Conservation (phyloP, 2,329 filamentous ascomycete genomes). For the Colletotrichum lupini region DNA sequence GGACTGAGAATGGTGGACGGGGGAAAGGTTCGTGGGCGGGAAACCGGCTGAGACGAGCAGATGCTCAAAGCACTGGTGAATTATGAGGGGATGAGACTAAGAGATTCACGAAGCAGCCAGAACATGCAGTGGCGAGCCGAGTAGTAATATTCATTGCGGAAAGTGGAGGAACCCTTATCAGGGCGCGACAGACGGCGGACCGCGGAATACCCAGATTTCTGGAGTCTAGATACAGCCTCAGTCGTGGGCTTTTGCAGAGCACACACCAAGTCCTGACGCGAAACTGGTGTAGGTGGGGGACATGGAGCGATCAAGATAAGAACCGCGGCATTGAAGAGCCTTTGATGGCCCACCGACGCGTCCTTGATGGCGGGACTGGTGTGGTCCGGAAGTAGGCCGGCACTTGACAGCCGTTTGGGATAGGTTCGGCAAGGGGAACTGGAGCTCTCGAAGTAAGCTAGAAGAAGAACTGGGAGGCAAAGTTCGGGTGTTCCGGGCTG, state of each 20-base stretch:
- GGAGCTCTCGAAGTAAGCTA: slow-evolving; percentile 29
- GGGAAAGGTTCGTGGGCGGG: background rate
- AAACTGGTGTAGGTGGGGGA: slow-evolving; percentile 28
- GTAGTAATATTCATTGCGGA: slow-evolving; percentile 31
- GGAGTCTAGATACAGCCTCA: slow-evolving; percentile 2
- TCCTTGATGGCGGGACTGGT: slow-evolving; percentile 20
- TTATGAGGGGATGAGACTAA: slow-evolving; percentile 6
- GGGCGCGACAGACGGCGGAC: slow-evolving; percentile 6
- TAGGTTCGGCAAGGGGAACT: slow-evolving; percentile 24
- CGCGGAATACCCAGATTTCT: slow-evolving; percentile 21
- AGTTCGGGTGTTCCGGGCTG: slow-evolving; percentile 19
- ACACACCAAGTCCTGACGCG: slow-evolving; percentile 25
- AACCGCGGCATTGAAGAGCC: slow-evolving; percentile 18
- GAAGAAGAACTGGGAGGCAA: slow-evolving; percentile 23
- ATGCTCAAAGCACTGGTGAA: slow-evolving; percentile 20
- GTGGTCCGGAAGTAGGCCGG: slow-evolving; percentile 33
- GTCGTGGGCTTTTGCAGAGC: slow-evolving; percentile 9
- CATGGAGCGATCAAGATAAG: slow-evolving; percentile 32
- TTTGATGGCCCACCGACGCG: slow-evolving; percentile 26
- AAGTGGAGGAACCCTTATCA: slow-evolving; percentile 36
- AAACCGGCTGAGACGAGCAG: background rate
- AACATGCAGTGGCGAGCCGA: slow-evolving; percentile 20
- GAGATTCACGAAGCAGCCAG: slow-evolving; percentile 3
- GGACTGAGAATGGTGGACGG: background rate
- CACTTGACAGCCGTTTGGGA: slow-evolving; percentile 21